A percentile compares a stretch with the other conserved stretches of the same genome.
These are phyloP conservation scores for Solanum verrucosum DNA, from an alignment of 257 asterid genomes.

Conservation along the genomic window DNA sequence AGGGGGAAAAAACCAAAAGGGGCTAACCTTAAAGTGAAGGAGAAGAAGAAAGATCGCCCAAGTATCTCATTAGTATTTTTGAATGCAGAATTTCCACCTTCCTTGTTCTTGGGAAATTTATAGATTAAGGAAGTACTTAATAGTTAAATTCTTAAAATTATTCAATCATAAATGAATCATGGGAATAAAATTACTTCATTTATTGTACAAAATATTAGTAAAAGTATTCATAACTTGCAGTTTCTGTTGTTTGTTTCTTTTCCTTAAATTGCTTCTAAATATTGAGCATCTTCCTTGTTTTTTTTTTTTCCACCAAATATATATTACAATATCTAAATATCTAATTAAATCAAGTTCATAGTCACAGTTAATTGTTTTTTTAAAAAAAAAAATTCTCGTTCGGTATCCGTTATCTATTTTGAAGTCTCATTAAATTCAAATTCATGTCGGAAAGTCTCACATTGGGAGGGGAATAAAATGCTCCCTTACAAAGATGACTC, in stretches of 20 bases:
- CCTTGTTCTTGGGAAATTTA: not conserved
- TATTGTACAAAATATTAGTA: not conserved
- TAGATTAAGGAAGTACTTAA: not conserved
- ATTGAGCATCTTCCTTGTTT: not conserved
- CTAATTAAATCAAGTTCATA: not conserved
- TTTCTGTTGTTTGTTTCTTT: not conserved
- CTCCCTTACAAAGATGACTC: not conserved
- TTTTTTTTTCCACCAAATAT: not conserved
- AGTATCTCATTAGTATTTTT: not conserved
- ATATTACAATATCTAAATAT: no score
- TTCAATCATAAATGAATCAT: not conserved
- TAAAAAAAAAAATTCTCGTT: fast-evolving
- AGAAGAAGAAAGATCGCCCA: not conserved
- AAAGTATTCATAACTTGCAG: not conserved
- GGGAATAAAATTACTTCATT: not conserved
- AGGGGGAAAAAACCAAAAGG: not conserved
- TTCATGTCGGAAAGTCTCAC: not conserved
- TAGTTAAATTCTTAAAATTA: not conserved
- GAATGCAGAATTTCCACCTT: not conserved
- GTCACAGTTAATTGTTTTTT: not conserved
- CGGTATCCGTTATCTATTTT: not conserved
- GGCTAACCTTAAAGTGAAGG: not conserved
- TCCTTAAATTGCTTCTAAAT: not conserved
- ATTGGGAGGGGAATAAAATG: no score
- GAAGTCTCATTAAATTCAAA: no score